These are phyloP conservation scores for Cryptosporidium bovis DNA, from an alignment of 169 alveolate species.

Conservation along the genomic window DNA sequence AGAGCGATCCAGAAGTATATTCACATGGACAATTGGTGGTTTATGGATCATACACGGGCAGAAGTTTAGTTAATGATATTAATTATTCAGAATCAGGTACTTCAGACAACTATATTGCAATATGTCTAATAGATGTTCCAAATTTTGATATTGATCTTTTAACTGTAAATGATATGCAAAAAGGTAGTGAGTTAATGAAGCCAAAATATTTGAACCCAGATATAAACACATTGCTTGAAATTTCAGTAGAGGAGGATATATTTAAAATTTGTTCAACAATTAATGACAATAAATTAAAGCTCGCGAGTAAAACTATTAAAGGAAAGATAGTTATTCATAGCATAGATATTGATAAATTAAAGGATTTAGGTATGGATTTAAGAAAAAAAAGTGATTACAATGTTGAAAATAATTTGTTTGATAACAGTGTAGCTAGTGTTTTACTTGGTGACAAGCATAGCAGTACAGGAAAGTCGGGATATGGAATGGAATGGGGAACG, in stretches of 20 bases:
- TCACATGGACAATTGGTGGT: conserved; percentile 1
- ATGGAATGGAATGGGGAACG: conserved; percentile 72
- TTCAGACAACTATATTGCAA: conserved; percentile 12
- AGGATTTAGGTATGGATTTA: neutral
- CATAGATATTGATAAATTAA: conserved; percentile 31
- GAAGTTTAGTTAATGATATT: neutral
- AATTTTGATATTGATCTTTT: conserved; percentile 54
- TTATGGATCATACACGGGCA: conserved; percentile 38
- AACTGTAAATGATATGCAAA: neutral
- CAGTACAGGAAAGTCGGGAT: conserved; percentile 21
- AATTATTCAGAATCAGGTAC: neutral
- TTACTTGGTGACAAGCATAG: neutral
- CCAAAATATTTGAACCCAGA: conserved; percentile 45
- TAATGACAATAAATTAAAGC: conserved; percentile 8
- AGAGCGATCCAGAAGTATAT: neutral
- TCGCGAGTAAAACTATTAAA: conserved; percentile 44
- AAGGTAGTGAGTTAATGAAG: conserved; percentile 1
- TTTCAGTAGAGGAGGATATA: conserved; percentile 33
- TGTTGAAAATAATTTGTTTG: neutral
- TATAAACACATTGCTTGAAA: conserved; percentile 6
- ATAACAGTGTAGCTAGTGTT: neutral
- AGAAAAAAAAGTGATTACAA: neutral
- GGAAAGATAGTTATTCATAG: conserved; percentile 37
- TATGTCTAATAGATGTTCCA: conserved; percentile 38
- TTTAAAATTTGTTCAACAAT: conserved; percentile 25